Percentiles rank a stretch among this genome's conserved stretches.
phyloP scores from a whole-genome alignment of 2,329 filamentous ascomycete genomes.

The Fusarium decemcellulare region DNA sequence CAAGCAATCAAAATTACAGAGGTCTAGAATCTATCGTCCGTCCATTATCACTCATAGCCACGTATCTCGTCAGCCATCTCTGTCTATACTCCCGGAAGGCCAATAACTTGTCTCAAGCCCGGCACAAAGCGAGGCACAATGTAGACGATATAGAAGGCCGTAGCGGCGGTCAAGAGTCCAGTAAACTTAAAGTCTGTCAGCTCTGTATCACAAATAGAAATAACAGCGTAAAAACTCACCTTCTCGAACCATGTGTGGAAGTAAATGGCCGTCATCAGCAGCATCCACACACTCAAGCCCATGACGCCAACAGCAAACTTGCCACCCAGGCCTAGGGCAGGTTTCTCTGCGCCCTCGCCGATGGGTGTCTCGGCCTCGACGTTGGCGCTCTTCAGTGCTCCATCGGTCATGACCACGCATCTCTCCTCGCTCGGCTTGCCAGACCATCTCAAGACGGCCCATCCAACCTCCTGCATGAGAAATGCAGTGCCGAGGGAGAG shows the following conservation, averaged over 20 bases:
- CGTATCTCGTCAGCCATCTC: constrained; percentile 21
- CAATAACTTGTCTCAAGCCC: constrained; percentile 60
- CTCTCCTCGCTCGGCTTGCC: constrained; percentile 70
- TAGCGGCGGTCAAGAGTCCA: constrained; percentile 64
- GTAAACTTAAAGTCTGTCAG: constrained; percentile 61
- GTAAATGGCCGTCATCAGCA: constrained; percentile 98
- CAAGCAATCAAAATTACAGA: constrained; percentile 15
- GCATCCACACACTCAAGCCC: constrained; percentile 89
- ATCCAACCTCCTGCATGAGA: constrained; percentile 83
- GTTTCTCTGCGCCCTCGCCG: constrained; percentile 42
- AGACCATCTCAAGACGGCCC: constrained; percentile 63
- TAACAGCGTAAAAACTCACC: constrained; percentile 63
- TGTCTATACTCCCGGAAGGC: constrained; percentile 65
- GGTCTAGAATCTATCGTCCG: constrained; percentile 20
- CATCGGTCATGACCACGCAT: constrained; percentile 75
- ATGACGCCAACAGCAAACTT: constrained; percentile 75
- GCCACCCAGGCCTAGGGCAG: constrained; percentile 60
- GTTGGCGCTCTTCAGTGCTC: constrained; percentile 72
- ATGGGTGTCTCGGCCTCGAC: constrained; percentile 58
- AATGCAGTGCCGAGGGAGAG: constrained; percentile 88
- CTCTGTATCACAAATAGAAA: background rate
- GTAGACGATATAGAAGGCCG: constrained; percentile 65
- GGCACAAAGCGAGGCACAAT: constrained; percentile 67
- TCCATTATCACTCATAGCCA: constrained; percentile 23
- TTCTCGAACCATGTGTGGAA: constrained; percentile 99